Evolutionary conservation across 1,284 basidiomycete genomes (phyloP).

Genomic region (Cryptococcus neoformans): DNA sequence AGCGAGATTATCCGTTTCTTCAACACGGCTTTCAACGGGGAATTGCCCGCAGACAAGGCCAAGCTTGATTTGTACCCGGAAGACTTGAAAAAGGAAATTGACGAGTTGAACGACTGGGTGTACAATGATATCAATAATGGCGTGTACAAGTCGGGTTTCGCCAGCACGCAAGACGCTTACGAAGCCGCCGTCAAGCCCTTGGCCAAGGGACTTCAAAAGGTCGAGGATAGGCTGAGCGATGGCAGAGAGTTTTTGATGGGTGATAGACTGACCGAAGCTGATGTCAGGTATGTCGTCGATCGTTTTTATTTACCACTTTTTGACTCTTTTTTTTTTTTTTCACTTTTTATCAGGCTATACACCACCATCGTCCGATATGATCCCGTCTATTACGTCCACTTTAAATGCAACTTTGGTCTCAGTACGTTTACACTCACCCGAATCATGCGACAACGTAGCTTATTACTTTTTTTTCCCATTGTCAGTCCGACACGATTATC

Average conservation of each 20-base stretch:
- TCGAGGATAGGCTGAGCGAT: slow-evolving; percentile 68
- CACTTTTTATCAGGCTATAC: slow-evolving; percentile 59
- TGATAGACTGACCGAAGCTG: slow-evolving; percentile 81
- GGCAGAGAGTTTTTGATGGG: slow-evolving; percentile 83
- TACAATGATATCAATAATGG: slow-evolving; percentile 64
- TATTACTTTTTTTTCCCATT: not conserved
- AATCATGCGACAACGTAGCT: not conserved
- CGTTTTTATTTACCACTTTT: not conserved
- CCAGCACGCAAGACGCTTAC: slow-evolving; percentile 77
- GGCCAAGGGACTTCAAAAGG: slow-evolving; percentile 73
- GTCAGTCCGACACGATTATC: slow-evolving; percentile 64
- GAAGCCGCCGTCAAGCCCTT: slow-evolving; percentile 66
- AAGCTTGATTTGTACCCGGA: slow-evolving; percentile 75
- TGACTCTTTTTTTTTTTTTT: slow-evolving; percentile 3
- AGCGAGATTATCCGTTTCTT: slow-evolving; percentile 92
- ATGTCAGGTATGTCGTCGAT: slow-evolving; percentile 54
- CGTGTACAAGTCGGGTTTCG: slow-evolving; percentile 83
- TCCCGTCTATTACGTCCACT: slow-evolving; percentile 84
- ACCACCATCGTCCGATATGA: slow-evolving; percentile 84
- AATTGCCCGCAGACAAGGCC: slow-evolving; percentile 63
- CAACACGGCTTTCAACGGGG: slow-evolving; percentile 73
- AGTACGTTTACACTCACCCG: slow-evolving; percentile 27
- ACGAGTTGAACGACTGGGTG: slow-evolving; percentile 82
- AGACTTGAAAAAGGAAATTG: slow-evolving; percentile 69
- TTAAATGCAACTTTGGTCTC: slow-evolving; percentile 87